Conservation (phyloP, 805 yeast species). For the Wickerhamiella vanderwaltii region DNA sequence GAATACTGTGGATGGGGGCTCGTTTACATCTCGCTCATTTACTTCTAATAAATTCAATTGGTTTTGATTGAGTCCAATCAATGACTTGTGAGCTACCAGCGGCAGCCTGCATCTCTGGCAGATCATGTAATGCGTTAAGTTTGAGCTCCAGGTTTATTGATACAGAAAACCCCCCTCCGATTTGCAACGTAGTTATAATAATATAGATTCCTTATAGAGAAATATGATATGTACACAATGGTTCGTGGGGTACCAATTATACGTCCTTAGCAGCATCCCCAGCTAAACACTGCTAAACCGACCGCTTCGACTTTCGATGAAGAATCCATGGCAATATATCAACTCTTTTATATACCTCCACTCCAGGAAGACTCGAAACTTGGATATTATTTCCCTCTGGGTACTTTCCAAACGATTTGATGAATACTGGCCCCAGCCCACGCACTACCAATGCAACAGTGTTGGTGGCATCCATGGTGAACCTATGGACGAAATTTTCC, state of each 20-base stretch:
- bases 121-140: slow-evolving; percentile 23
- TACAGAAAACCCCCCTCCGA: too few relatives aligned
- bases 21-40: slow-evolving; percentile 19
- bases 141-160: too few relatives aligned
- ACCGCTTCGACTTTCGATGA: background rate
- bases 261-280: too few relatives aligned
- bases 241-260: too few relatives aligned
- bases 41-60: slow-evolving; percentile 43
- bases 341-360: slow-evolving; percentile 20
- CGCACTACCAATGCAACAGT: slow-evolving; percentile 20
- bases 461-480: slow-evolving; percentile 15
- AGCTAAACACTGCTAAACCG: too few relatives aligned
- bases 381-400: slow-evolving; percentile 20
- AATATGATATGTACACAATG: too few relatives aligned
- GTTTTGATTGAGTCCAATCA: slow-evolving; percentile 40
- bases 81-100: slow-evolving; percentile 42
- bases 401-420: slow-evolving; percentile 24
- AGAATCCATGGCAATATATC: slow-evolving; percentile 19
- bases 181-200: too few relatives aligned
- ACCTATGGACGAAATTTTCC: slow-evolving; percentile 14
- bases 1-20: slow-evolving; percentile 2
- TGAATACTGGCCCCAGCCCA: slow-evolving; percentile 27
- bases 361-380: slow-evolving; percentile 21
- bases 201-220: too few relatives aligned
- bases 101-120: slow-evolving; percentile 59